phyloP scores from a whole-genome alignment of 192 early-diverging fungal genomes.

The Entophlyctis luteolus region DNA sequence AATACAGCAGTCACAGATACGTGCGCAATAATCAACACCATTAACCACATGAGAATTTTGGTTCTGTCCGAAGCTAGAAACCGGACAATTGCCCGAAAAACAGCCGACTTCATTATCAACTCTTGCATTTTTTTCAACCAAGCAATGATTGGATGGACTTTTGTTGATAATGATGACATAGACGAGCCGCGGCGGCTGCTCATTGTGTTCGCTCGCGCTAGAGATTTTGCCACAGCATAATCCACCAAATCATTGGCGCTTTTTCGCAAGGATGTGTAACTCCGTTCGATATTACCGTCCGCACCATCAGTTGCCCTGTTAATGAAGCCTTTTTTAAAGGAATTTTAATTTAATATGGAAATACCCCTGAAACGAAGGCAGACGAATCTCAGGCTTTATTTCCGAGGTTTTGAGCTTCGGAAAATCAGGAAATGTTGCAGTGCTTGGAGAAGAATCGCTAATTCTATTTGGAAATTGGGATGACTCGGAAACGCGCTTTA shows the following conservation, averaged over 20 bases:
- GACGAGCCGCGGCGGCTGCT: background rate
- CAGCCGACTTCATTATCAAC: background rate
- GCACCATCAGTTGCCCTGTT: too few species aligned
- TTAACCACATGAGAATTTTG: constrained; percentile 14
- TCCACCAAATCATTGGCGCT: background rate
- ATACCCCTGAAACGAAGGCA: too few species aligned
- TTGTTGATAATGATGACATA: background rate
- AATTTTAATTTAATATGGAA: too few species aligned
- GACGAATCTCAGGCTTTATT: too few species aligned
- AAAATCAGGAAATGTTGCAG: too few species aligned
- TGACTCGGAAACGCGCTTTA: too few species aligned
- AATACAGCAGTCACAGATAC: constrained; percentile 3
- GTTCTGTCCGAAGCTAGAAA: constrained; percentile 2
- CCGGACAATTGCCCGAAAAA: background rate
- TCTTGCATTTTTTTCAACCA: background rate
- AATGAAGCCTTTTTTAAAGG: too few species aligned
- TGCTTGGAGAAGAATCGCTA: too few species aligned
- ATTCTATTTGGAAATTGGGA: too few species aligned
- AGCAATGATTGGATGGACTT: constrained; percentile 5
- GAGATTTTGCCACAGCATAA: background rate
- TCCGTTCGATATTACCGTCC: too few species aligned
- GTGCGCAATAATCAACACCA: background rate
- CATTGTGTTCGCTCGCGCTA: background rate
- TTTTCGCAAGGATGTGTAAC: constrained; percentile 11
- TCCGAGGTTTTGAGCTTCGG: too few species aligned